Base-by-base conservation (phyloP, 2,329 filamentous ascomycete species). In the Akanthomyces dipterigenus region DNA sequence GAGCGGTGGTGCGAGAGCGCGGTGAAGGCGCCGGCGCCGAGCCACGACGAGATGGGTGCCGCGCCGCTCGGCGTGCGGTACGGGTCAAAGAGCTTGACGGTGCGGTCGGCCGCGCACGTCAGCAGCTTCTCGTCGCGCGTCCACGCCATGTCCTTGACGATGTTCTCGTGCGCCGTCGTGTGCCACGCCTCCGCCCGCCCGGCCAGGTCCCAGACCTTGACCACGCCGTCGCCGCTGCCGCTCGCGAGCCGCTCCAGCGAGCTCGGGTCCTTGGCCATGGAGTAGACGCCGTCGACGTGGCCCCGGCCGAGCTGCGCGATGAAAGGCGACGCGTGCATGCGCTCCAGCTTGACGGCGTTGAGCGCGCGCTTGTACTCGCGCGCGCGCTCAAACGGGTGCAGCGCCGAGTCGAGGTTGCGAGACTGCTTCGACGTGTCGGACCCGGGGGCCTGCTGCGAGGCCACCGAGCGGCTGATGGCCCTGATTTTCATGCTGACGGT, bases 61-160 rank as follows among this genome's bases (percentile, higher is more conserved):
- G 88, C 78, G 56, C 87, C 85, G 63, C 82, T 81, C 22, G 84
- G 74, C 8, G 88, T 88, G 72, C 89, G 87, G 73, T 96, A 96
- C 1, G 93, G 93, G 69, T 97, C 92, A 76, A 90, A 97, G 36
- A 99, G 79, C 74, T 98, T 96, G 70, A 98, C 84, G 4, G 90
- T 89, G 67, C 87, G 86, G 75, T 99, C 95, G 63, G 86, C 88
- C 6, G 90, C 92, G 71, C 93, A 97, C 1, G 91, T 93, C 51
- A 98, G 78, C 16, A 98, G 80, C 71, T 92, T 93, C 70, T 88
- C 84, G 68, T 96, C 91, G 49, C 85, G 83, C 3, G 92, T 96
- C 89, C 93, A 99, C 67, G 88, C 89, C 71, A 97, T 81, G 16
- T 89, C 90, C 79, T 96, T 96, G 67, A 98, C 91, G 49, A 97